phyloP scores from a whole-genome alignment of 305 asterid genomes.

The Rubia peregrina region DNA sequence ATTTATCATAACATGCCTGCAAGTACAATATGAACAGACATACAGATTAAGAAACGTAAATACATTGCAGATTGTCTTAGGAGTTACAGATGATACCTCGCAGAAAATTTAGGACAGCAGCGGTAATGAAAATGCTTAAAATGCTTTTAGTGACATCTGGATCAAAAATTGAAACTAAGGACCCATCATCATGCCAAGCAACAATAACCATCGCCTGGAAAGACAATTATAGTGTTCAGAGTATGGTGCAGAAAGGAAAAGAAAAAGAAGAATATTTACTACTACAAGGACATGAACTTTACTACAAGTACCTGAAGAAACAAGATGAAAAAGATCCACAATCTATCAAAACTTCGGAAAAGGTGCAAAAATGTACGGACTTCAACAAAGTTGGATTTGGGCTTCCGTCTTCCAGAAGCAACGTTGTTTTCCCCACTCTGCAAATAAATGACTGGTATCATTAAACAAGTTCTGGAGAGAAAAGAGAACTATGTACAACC shows the following conservation, averaged over 20 bases:
- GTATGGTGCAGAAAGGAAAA: background rate
- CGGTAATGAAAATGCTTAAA: constrained; percentile 91
- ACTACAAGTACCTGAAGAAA: constrained; percentile 69
- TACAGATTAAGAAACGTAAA: background rate
- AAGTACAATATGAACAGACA: background rate
- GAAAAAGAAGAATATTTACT: background rate
- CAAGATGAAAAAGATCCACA: constrained; percentile 91
- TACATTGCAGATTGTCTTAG: background rate
- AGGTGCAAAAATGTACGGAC: constrained; percentile 97
- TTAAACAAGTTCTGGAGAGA: constrained; percentile 6
- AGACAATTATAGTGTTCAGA: constrained; percentile 4
- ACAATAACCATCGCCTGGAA: constrained; percentile 90
- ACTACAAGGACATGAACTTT: background rate
- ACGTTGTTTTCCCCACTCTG: constrained; percentile 47
- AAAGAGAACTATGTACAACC: background rate
- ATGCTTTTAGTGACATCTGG: constrained; percentile 58
- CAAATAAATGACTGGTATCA: constrained; percentile 21
- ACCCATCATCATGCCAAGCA: constrained; percentile 81
- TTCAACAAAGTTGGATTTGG: constrained; percentile 96
- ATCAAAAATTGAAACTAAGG: constrained; percentile 53
- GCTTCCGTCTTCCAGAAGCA: constrained; percentile 64
- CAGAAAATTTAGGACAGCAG: constrained; percentile 77
- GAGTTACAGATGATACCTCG: constrained; percentile 48
- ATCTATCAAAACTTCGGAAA: constrained; percentile 85
- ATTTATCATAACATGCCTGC: background rate